Evolutionary conservation across 2,329 filamentous ascomycete genomes (phyloP).

Genomic region (Diaporthe helianthi): DNA sequence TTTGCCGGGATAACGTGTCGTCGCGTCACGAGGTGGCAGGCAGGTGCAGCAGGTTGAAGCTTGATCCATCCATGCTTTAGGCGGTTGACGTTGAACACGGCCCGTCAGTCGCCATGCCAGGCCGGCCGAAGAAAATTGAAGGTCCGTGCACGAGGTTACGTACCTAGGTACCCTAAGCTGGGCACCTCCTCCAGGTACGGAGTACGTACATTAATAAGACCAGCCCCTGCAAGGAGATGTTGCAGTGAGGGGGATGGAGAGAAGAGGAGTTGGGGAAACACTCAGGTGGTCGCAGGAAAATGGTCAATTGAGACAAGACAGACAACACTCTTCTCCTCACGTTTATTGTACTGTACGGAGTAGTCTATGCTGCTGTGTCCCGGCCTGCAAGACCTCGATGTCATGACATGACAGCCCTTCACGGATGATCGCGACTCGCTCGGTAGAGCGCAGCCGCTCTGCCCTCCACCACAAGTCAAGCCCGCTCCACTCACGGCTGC

Average conservation of each 20-base stretch:
- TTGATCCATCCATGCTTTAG: neutral
- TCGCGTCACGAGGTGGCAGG: neutral
- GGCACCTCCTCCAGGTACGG: too few species aligned
- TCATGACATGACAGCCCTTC: slow-evolving; percentile 12
- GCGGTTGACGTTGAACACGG: slow-evolving; percentile 18
- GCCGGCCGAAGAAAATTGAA: slow-evolving; percentile 3
- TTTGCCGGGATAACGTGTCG: neutral
- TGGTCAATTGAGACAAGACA: neutral
- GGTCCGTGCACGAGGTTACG: slow-evolving; percentile 5
- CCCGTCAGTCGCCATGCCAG: neutral
- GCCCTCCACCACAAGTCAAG: slow-evolving; percentile 24
- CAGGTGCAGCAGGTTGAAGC: slow-evolving; percentile 1
- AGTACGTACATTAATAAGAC: neutral
- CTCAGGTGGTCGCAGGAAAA: neutral
- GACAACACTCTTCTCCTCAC: neutral
- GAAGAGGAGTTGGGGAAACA: neutral
- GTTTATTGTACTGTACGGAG: neutral
- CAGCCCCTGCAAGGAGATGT: slow-evolving; percentile 4
- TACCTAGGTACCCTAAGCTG: neutral
- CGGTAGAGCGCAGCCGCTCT: slow-evolving; percentile 25
- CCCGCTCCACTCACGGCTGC: slow-evolving; percentile 1
- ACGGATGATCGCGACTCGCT: slow-evolving; percentile 32
- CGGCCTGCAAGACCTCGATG: neutral
- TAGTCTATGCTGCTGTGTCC: neutral
- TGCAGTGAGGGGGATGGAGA: slow-evolving; percentile 15